Evolutionary conservation across 768 basidiomycete genomes (phyloP), one percentile per base, ranked within the genome.

Genomic region (Suillus fuscotomentosus): DNA sequence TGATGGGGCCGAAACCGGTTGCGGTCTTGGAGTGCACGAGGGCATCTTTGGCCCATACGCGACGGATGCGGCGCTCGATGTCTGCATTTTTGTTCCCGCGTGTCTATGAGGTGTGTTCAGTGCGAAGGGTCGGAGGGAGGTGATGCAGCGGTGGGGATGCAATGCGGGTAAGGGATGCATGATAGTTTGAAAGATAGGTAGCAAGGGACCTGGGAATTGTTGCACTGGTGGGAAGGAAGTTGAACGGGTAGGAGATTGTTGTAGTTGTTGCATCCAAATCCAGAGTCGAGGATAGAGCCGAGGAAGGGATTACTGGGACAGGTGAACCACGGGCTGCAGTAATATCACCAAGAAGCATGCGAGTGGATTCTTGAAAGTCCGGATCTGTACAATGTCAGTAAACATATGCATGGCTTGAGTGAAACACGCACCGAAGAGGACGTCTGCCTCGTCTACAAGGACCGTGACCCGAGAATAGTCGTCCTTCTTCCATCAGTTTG

Each of bases 381-480:
- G 88, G 82, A 71, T 95, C 94, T 96, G 68, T 5, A 36, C 17
- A 5, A 43, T 56, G 43, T 60, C 34, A 64, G 60, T 60, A 43
- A 61, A 45, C 14, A 13, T 14, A 42, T 20, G 51, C 36, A 47
- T 39, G 34, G 43, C 7, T 24, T 22, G 27, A 10, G 39, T 39
- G 2, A 10, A 51, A 41, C 11, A 75, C 84, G 57, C 67, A 92
- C 95, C 93, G 60, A 97, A 89, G 14, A 96, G 79, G 57, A 97
- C 86, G 72, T 97, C 95, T 0, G 95, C 95, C 72, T 97, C 95
- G 66, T 97, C 95, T 1, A 97, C 79, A 5, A 96, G 5, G 31
- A 31, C 31, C 31, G 31, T 31, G 31, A 31, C 5, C 31, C 31
- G 31, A 31, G 39, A 39, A 39, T 13, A 39, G 13, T 13, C 39